Evolutionary conservation across 2,329 filamentous ascomycete species (phyloP).

Genomic region (Exophiala spinifera): DNA sequence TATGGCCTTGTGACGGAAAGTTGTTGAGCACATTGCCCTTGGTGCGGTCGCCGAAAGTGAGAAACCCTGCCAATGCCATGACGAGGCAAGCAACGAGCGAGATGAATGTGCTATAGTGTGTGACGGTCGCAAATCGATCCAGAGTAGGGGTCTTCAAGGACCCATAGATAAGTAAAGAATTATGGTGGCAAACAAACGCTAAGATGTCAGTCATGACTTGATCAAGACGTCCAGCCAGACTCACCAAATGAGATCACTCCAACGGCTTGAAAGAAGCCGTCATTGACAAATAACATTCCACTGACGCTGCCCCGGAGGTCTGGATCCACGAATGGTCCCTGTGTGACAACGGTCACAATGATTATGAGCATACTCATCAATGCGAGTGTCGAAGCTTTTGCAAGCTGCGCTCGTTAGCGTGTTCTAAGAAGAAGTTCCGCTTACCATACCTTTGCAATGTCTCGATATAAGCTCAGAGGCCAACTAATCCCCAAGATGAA

Average conservation of each 20-base stretch:
- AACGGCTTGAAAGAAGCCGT: constrained; percentile 89
- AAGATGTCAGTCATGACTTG: background rate
- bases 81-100: constrained; percentile 88
- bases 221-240: constrained; percentile 27
- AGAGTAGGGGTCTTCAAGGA: constrained; percentile 91
- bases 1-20: constrained; percentile 76
- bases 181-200: constrained; percentile 80
- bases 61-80: constrained; percentile 84
- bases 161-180: constrained; percentile 95
- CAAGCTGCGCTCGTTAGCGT: constrained; percentile 60
- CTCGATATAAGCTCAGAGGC: constrained; percentile 86
- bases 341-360: constrained; percentile 78
- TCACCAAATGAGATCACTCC: constrained; percentile 96
- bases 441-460: constrained; percentile 81
- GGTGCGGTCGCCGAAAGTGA: constrained; percentile 89
- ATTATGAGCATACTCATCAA: constrained; percentile 92
- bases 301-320: constrained; percentile 70
- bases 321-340: constrained; percentile 70
- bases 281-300: constrained; percentile 72
- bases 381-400: constrained; percentile 91
- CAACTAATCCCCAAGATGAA: constrained; percentile 84
- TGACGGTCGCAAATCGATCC: constrained; percentile 89
- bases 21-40: constrained; percentile 97
- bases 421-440: constrained; percentile 3
- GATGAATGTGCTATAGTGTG: constrained; percentile 85